Conservation (phyloP, 805 yeast genomes). For the Lachancea fermentati region DNA sequence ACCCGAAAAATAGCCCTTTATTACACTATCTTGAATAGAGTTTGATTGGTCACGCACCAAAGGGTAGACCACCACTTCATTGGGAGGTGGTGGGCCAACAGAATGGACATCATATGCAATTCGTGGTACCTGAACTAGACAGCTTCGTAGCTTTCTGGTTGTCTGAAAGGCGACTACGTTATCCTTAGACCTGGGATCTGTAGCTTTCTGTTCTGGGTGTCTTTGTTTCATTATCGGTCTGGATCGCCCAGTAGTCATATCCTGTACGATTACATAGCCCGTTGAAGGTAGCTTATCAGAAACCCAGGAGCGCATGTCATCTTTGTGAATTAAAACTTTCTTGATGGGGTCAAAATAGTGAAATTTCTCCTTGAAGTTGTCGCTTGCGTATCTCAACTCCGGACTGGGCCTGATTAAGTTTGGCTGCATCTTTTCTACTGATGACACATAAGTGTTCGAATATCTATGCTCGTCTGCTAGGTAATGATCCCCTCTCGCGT, state of each 20-base stretch:
- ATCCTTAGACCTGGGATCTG: slow-evolving; percentile 25
- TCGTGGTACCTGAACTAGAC: slow-evolving; percentile 15
- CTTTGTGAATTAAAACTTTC: slow-evolving; percentile 18
- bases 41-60: slow-evolving; percentile 14
- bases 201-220: slow-evolving; percentile 13
- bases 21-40: slow-evolving; percentile 13
- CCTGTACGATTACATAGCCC: slow-evolving; percentile 25
- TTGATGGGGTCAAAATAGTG: slow-evolving; percentile 28
- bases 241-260: slow-evolving; percentile 12
- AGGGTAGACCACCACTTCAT: slow-evolving; percentile 66
- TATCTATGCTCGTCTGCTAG: background rate
- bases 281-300: slow-evolving; percentile 17
- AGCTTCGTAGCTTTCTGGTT: slow-evolving; percentile 15
- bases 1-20: slow-evolving; percentile 48
- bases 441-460: background rate
- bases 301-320: slow-evolving; percentile 25
- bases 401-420: slow-evolving; percentile 19
- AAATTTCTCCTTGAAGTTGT: slow-evolving; percentile 21
- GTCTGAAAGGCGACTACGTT: background rate
- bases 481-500: background rate
- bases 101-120: slow-evolving; percentile 64
- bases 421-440: background rate
- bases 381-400: slow-evolving; percentile 18
- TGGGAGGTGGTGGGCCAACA: slow-evolving; percentile 66
- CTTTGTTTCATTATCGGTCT: slow-evolving; percentile 19